Evolutionary conservation across 192 early-diverging fungal genomes (phyloP).

Genomic region (Anaeromyces robustus): DNA sequence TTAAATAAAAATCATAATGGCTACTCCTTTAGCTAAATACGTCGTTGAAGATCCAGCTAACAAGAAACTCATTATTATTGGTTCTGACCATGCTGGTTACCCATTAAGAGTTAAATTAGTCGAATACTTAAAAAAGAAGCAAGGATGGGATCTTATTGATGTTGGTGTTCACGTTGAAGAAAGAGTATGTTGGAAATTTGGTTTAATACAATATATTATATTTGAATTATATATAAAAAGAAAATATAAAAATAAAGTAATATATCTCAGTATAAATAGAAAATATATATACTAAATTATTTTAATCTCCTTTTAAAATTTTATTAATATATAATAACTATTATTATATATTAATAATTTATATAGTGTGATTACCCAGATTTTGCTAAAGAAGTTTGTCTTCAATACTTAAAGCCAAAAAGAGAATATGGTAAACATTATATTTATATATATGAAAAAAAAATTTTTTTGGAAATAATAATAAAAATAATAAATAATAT

Average conservation of each 20-base stretch:
- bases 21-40: not conserved
- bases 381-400: constrained; percentile 9
- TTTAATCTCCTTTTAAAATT: no score
- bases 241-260: no score
- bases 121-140: not conserved
- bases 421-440: not conserved
- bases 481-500: no score
- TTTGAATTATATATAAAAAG: no score
- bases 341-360: no score
- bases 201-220: no score
- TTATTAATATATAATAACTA: no score
- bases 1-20: not conserved
- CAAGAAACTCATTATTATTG: constrained; percentile 6
- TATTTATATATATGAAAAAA: not conserved
- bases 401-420: constrained; percentile 1
- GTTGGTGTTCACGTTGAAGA: not conserved
- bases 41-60: not conserved
- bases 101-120: constrained; percentile 10
- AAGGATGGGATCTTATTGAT: not conserved
- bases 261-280: no score
- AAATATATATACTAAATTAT: no score
- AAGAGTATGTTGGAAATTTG: not conserved
- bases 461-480: no score
- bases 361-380: constrained; percentile 15
- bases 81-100: constrained; percentile 12